phyloP scores from a whole-genome alignment of 495 filamentous ascomycete species.

The Penicillium simplicissimum region DNA sequence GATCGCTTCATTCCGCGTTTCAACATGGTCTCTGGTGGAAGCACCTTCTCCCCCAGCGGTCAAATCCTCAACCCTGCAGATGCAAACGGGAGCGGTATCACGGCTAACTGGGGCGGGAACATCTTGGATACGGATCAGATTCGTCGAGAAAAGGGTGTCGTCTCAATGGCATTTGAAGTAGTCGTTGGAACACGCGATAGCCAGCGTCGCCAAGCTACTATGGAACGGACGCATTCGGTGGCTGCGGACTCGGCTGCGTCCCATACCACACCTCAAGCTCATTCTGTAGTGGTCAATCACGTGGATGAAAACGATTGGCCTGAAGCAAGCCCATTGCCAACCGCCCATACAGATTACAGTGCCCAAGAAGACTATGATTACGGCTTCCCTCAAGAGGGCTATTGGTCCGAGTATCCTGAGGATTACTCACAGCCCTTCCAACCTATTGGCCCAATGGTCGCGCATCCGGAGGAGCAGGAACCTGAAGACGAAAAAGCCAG shows the following conservation, averaged over 20 bases:
- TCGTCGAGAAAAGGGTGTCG: conserved; percentile 82
- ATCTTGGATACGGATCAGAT: conserved; percentile 90
- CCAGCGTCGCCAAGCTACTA: conserved; percentile 55
- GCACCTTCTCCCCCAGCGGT: conserved; percentile 49
- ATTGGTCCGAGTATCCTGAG: conserved; percentile 36
- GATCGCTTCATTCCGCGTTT: conserved; percentile 62
- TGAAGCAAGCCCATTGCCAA: conserved; percentile 29
- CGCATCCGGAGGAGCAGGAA: conserved; percentile 58
- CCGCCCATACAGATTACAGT: conserved; percentile 31
- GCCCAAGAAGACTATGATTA: conserved; percentile 44
- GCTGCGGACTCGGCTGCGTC: conserved; percentile 26
- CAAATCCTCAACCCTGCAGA: conserved; percentile 48
- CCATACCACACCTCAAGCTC: conserved; percentile 9
- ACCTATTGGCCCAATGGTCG: conserved; percentile 37
- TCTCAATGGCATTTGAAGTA: conserved; percentile 79
- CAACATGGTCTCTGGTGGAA: conserved; percentile 52
- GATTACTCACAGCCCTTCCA: conserved; percentile 29
- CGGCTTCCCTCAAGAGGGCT: conserved; percentile 31
- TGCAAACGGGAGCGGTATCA: conserved; percentile 36
- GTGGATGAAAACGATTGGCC: conserved; percentile 34
- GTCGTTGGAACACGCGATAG: conserved; percentile 87
- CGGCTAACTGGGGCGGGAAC: conserved; percentile 64
- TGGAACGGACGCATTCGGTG: conserved; percentile 29
- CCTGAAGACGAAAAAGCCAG: conserved; percentile 68
- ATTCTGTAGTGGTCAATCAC: conserved; percentile 15